Percentiles rank a stretch among this genome's conserved stretches.
These are phyloP conservation scores for Cadophora luteo-olivacea DNA, from an alignment of 2,329 filamentous ascomycete genomes.

Conservation along the genomic window DNA sequence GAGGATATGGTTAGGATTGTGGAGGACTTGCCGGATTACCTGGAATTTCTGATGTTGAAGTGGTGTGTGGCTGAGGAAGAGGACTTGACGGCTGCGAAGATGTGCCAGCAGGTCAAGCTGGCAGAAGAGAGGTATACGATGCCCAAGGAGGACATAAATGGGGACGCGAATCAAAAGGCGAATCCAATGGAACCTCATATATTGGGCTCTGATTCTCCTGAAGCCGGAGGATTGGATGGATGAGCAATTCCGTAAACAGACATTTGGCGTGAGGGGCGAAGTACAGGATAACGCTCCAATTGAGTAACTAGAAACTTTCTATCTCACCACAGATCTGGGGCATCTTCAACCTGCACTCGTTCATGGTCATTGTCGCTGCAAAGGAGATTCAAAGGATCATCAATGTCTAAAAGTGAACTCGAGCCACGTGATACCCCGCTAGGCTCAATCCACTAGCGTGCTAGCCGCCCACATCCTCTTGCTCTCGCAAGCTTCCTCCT, in stretches of 20 bases:
- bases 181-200: neutral
- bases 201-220: neutral
- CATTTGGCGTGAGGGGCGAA: neutral
- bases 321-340: neutral
- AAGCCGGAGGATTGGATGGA: neutral
- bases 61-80: slow-evolving; percentile 12
- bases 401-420: neutral
- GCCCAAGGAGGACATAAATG: neutral
- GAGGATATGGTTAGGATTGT: slow-evolving; percentile 4
- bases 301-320: neutral
- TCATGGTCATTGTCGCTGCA: neutral
- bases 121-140: neutral
- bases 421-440: neutral
- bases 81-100: slow-evolving; percentile 1
- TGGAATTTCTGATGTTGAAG: neutral
- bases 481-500: neutral
- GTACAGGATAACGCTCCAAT: no score
- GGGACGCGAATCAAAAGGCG: neutral
- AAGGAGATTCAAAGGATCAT: neutral
- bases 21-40: neutral
- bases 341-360: neutral
- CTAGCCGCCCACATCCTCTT: neutral
- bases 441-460: neutral
- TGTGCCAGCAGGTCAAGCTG: neutral
- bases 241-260: neutral